These are phyloP conservation scores for Silene vulgaris DNA, from an alignment of 179 eudicot species.

Conservation along the genomic window DNA sequence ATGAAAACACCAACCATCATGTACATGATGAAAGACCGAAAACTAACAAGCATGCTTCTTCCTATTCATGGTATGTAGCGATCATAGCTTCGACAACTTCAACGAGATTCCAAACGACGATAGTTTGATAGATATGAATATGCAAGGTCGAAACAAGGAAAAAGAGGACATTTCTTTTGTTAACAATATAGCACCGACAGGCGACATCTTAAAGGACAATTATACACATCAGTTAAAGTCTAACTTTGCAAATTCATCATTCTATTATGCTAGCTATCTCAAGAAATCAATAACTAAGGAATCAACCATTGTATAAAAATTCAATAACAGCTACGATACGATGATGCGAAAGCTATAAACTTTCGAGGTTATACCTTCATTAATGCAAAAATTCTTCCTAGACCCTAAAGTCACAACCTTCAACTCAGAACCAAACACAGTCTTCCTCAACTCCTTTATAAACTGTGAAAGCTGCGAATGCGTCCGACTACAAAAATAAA, in stretches of 20 bases:
- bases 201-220: not conserved
- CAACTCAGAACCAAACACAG: conserved; percentile 64
- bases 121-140: not conserved
- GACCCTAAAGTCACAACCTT: conserved; percentile 89
- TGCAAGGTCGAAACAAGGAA: not conserved
- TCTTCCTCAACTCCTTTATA: conserved; percentile 79
- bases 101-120: not conserved
- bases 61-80: not conserved
- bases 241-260: not conserved
- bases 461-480: conserved; percentile 99
- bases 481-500: conserved; percentile 84
- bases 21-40: not conserved
- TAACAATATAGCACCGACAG: not conserved
- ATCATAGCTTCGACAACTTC: conserved; percentile 3
- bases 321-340: not conserved
- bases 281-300: not conserved
- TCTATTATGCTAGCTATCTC: not conserved
- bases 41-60: not conserved
- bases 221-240: not conserved
- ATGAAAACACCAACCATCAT: conserved; percentile 12
- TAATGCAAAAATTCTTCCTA: conserved; percentile 83
- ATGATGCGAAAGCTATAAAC: not conserved
- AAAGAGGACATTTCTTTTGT: not conserved
- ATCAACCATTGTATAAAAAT: not conserved
- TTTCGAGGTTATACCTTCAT: conserved; percentile 55